Evolutionary conservation across 129 eudicot genomes (phyloP).

Genomic region (Chrysanthemum seticuspe): DNA sequence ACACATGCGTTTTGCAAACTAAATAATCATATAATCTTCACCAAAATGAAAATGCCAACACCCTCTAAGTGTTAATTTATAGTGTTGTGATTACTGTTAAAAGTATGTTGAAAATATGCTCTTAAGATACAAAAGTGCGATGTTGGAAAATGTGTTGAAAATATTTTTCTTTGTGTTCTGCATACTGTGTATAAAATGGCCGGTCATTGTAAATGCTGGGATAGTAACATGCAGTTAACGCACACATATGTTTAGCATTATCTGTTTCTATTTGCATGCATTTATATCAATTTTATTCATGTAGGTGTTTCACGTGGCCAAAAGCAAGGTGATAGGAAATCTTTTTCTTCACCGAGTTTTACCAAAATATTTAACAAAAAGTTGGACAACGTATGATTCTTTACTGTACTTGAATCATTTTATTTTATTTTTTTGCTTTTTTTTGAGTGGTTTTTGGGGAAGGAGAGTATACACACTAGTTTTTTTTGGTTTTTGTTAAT

Average conservation of each 20-base stretch:
- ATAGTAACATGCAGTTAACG: not conserved
- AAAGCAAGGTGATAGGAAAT: conserved; percentile 34
- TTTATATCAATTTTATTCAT: conserved; percentile 14
- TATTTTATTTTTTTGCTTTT: not conserved
- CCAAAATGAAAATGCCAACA: no score
- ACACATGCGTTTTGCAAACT: no score
- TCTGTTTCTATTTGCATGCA: conserved; percentile 9
- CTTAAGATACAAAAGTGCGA: not conserved
- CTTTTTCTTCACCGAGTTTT: conserved; percentile 34
- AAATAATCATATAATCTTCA: no score
- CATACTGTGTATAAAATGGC: not conserved
- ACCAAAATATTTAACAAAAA: conserved; percentile 36
- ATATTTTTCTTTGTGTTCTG: not conserved
- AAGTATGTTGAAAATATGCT: no score
- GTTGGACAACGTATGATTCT: conserved; percentile 43
- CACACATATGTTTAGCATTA: not conserved
- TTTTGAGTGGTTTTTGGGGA: conserved; percentile 14
- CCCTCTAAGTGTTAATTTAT: no score
- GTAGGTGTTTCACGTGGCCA: conserved; percentile 47
- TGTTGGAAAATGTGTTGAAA: not conserved
- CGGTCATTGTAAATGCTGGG: not conserved
- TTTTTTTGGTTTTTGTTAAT: conserved; percentile 18
- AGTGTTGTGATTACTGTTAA: no score
- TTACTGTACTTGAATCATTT: conserved; percentile 15
- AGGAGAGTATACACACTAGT: conserved; percentile 17